Percentiles rank a stretch among this genome's conserved stretches.
Evolutionary conservation across 2,329 filamentous ascomycete species (phyloP).

Genomic region (Fusarium buxicola): DNA sequence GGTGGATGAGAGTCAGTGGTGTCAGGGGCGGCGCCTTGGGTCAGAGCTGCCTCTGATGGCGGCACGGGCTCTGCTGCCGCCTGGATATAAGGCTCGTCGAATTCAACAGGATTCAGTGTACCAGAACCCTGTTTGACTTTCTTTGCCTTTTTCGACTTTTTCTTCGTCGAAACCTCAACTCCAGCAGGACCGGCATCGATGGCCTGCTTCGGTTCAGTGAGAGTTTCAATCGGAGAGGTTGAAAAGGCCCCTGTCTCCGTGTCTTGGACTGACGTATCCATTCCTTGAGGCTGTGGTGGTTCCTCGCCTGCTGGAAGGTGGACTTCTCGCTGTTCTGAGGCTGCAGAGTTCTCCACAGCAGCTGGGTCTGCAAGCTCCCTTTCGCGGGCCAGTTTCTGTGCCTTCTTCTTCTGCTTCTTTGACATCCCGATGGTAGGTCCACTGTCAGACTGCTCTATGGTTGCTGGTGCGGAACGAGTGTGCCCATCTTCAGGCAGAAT

Average conservation of each 20-base stretch:
- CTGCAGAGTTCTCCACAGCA: slow-evolving; percentile 1
- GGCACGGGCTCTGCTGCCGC: background rate
- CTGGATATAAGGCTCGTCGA: background rate
- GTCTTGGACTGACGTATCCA: background rate
- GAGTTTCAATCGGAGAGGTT: background rate
- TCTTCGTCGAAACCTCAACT: slow-evolving; percentile 43
- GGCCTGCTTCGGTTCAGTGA: background rate
- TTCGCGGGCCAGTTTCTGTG: slow-evolving; percentile 47
- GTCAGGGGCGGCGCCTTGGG: background rate
- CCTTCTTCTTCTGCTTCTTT: slow-evolving; percentile 54
- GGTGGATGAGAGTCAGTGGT: background rate
- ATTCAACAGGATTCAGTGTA: background rate
- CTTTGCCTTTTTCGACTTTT: slow-evolving; percentile 55
- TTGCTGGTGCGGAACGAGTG: background rate
- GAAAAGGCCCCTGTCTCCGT: background rate
- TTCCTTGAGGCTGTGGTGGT: slow-evolving; percentile 1
- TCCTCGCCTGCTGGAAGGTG: slow-evolving; percentile 6
- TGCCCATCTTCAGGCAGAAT: background rate
- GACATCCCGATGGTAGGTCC: slow-evolving; percentile 38
- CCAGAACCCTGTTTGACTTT: slow-evolving; percentile 43
- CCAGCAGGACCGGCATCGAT: slow-evolving; percentile 27
- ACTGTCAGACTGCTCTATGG: background rate
- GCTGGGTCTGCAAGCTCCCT: slow-evolving; percentile 16
- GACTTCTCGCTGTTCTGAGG: slow-evolving; percentile 1
- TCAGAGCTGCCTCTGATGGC: background rate